These are phyloP conservation scores for Crucibulum laeve DNA, from an alignment of 768 basidiomycete species.

Conservation along the genomic window DNA sequence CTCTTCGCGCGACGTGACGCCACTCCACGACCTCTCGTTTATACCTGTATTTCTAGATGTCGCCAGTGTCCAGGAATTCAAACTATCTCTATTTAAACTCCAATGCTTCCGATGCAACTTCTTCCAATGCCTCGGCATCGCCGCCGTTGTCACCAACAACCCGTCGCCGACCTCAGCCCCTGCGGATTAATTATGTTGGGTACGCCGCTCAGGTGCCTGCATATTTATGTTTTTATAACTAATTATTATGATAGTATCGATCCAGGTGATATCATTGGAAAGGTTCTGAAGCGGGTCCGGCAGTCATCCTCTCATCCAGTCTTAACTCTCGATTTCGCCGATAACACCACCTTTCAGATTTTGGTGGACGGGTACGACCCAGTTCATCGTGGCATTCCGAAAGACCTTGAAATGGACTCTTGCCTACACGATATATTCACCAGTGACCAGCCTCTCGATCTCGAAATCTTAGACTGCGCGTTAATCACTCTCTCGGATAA, in stretches of 20 bases:
- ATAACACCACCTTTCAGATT: conserved; percentile 40
- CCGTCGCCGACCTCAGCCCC: conserved; percentile 27
- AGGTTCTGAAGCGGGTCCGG: conserved; percentile 31
- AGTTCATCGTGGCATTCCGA: conserved; percentile 49
- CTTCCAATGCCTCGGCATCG: no score
- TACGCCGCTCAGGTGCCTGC: conserved; percentile 4
- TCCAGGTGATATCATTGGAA: conserved; percentile 39
- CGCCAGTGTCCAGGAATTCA: no score
- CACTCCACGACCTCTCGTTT: no score
- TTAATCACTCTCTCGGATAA: conserved; percentile 54
- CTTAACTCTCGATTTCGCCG: conserved; percentile 43
- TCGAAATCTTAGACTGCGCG: conserved; percentile 48
- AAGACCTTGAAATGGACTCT: conserved; percentile 50
- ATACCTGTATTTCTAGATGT: no score
- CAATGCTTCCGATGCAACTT: no score
- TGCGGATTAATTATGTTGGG: conserved; percentile 29
- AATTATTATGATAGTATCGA: conserved; percentile 26
- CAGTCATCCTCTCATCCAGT: conserved; percentile 41
- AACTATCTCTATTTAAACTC: no score
- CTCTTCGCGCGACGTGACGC: no score
- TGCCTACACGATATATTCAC: conserved; percentile 32
- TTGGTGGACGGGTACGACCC: conserved; percentile 66
- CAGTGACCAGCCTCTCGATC: conserved; percentile 25
- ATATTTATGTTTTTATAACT: conserved; percentile 1
- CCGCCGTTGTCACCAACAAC: conserved; percentile 15